Evolutionary conservation across 257 asterid genomes (phyloP).

Genomic region (Ballota nigra): DNA sequence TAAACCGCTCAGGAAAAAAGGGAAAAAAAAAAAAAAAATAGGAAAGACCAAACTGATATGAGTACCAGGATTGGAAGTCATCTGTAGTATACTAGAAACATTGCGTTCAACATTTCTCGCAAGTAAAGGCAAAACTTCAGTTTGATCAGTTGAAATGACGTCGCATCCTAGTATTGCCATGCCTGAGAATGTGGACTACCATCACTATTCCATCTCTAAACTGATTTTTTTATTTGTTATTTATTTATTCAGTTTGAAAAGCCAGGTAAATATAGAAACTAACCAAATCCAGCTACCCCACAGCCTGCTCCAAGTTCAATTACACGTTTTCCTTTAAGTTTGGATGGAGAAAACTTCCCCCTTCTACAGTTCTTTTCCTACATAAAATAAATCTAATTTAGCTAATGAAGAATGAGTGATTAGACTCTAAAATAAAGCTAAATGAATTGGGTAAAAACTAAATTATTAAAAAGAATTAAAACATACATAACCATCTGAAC

Average conservation of each 20-base stretch:
- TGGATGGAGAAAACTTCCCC: conserved; percentile 84
- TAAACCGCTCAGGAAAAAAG: neutral
- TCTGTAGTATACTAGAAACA: conserved; percentile 76
- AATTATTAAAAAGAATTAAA: neutral
- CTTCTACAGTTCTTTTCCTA: conserved; percentile 87
- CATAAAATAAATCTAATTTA: conserved; percentile 22
- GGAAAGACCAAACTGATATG: neutral
- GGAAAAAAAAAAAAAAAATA: neutral
- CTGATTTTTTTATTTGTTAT: no score
- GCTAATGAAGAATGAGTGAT: conserved; percentile 13
- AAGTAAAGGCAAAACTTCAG: conserved; percentile 90
- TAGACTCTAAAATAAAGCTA: neutral
- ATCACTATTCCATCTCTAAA: conserved; percentile 16
- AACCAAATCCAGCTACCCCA: conserved; percentile 97
- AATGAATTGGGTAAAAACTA: neutral
- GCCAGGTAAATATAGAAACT: conserved; percentile 22
- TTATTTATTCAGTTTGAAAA: conserved; percentile 3
- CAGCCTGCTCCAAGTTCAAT: conserved; percentile 99
- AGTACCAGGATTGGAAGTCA: conserved; percentile 53
- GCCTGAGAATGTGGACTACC: conserved; percentile 44
- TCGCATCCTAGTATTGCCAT: conserved; percentile 97
- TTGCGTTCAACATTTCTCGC: conserved; percentile 85
- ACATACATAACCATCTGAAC: neutral
- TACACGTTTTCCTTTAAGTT: conserved; percentile 90
- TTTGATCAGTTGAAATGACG: conserved; percentile 88